A percentile compares a stretch with the other conserved stretches of the same genome.
Evolutionary conservation across 2,329 filamentous ascomycete species (phyloP).

Genomic region (Huntiella decipiens): DNA sequence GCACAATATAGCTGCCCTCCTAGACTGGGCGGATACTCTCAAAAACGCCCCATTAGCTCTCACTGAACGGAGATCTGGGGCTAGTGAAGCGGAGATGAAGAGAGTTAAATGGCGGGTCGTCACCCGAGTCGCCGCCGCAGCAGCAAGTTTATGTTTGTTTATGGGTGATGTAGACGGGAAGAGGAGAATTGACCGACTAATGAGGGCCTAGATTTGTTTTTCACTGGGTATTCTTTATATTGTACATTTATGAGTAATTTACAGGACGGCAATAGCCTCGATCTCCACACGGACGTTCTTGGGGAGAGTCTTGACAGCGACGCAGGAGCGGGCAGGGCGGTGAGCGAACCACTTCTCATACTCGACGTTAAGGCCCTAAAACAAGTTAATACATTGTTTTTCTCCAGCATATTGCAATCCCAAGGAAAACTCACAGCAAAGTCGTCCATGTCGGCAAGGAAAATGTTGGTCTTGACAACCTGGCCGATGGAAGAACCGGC

Average conservation of each 20-base stretch:
- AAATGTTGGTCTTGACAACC: constrained; percentile 84
- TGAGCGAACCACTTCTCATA: constrained; percentile 69
- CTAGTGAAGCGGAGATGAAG: background rate
- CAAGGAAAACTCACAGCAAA: constrained; percentile 39
- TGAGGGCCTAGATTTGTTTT: constrained; percentile 1
- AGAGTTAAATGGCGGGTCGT: constrained; percentile 7
- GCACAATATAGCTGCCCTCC: constrained; percentile 15
- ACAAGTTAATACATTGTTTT: background rate
- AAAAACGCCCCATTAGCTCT: too few species aligned
- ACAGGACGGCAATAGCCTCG: constrained; percentile 63
- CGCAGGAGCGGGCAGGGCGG: constrained; percentile 76
- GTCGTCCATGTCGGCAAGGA: constrained; percentile 77
- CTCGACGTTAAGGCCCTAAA: constrained; percentile 58
- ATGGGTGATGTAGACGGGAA: constrained; percentile 6
- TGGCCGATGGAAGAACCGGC: constrained; percentile 60
- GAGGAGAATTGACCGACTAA: constrained; percentile 1
- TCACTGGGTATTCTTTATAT: constrained; percentile 4
- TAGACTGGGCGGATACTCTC: constrained; percentile 15
- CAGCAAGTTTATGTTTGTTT: constrained; percentile 8
- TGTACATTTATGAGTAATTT: constrained; percentile 13
- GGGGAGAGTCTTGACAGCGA: constrained; percentile 75
- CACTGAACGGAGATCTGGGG: constrained; percentile 13
- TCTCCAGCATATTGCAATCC: background rate
- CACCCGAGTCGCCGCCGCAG: constrained; percentile 5
- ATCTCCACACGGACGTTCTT: constrained; percentile 80